Percentiles rank a stretch among this genome's conserved stretches.
phyloP scores from a whole-genome alignment of 2,329 filamentous ascomycete genomes.

The Curvularia spicifera region DNA sequence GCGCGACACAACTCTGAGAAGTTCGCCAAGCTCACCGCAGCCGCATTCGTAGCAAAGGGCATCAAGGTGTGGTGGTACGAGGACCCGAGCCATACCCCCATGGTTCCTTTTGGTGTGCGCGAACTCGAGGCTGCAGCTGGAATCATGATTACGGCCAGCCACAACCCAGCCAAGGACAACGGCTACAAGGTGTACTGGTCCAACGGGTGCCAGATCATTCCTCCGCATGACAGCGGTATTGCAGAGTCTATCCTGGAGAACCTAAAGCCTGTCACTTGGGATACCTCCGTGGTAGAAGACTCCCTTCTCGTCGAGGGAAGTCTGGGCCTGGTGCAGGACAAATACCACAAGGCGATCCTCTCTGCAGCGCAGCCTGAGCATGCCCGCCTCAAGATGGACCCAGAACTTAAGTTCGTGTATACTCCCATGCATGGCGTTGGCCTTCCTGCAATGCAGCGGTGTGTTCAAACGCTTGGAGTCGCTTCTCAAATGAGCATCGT shows the following conservation, averaged over 20 bases:
- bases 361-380: slow-evolving; percentile 47
- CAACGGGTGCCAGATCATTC: slow-evolving; percentile 70
- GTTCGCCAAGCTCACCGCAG: slow-evolving; percentile 66
- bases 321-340: slow-evolving; percentile 50
- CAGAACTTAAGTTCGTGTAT: slow-evolving; percentile 57
- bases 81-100: slow-evolving; percentile 63
- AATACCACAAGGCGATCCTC: slow-evolving; percentile 54
- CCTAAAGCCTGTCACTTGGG: slow-evolving; percentile 59
- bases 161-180: slow-evolving; percentile 69
- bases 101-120: slow-evolving; percentile 67
- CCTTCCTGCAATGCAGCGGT: slow-evolving; percentile 55
- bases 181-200: slow-evolving; percentile 72
- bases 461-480: slow-evolving; percentile 49
- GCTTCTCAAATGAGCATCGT: slow-evolving; percentile 57
- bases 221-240: slow-evolving; percentile 66
- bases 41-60: slow-evolving; percentile 63
- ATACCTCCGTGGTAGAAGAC: slow-evolving; percentile 52
- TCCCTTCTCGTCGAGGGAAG: slow-evolving; percentile 52
- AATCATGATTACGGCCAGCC: slow-evolving; percentile 70
- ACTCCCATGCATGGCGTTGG: slow-evolving; percentile 65
- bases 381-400: slow-evolving; percentile 25
- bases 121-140: slow-evolving; percentile 63
- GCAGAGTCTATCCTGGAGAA: slow-evolving; percentile 63
- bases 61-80: slow-evolving; percentile 67
- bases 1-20: slow-evolving; percentile 67